Evolutionary conservation across 352 stramenopile species (phyloP), one percentile per base, ranked within the genome.

Genomic region (Phytopythium cucurbitacearum): DNA sequence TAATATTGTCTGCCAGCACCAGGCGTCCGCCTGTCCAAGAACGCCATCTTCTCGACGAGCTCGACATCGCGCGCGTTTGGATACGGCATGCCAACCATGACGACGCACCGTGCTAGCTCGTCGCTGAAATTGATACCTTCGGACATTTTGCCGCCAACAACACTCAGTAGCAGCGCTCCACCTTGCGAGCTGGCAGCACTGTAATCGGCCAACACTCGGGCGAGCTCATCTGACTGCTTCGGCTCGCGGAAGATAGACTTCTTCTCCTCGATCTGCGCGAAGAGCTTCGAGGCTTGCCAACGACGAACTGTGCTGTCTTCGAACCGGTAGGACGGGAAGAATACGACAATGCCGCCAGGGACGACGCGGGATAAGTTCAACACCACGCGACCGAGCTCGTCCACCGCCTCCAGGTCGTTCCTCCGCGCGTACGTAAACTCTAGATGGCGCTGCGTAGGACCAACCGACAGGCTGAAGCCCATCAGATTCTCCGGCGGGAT

Each of bases 91-190:
- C 97, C 97, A 33, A 99, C 96, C 72, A 99, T 98, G 11, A 99
- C 83, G 32, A 99, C 94, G 60, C 94, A 97, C 7, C 88, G 72
- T 28, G 96, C 97, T 52, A 99, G 83, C 7, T 99, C 96, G 63
- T 99, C 93, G 56, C 85, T 97, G 69, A 99, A 99, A 64, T 99
- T 99, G 73, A 99, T 99, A 32, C 97, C 97, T 83, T 99, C 97
- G 3, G 91, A 98, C 80, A 99, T 98, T 73, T 99, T 99, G 0
- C 97, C 97, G 10, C 97, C 97, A 32, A 99, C 95, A 0, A 99
- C 97, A 57, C 91, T 98, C 13, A 99, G 82, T 2, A 99, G 64
- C 42, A 98, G 64, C 0, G 88, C 93, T 7, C 88, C 89, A 42
- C 59, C 38, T 21, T 39, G 43, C 35, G 60, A 46, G 1, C 47